A percentile compares a stretch with the other conserved stretches of the same genome.
These are phyloP conservation scores for Musa balbisiana DNA, from an alignment of 202 grass and related monocot genomes.

Conservation along the genomic window DNA sequence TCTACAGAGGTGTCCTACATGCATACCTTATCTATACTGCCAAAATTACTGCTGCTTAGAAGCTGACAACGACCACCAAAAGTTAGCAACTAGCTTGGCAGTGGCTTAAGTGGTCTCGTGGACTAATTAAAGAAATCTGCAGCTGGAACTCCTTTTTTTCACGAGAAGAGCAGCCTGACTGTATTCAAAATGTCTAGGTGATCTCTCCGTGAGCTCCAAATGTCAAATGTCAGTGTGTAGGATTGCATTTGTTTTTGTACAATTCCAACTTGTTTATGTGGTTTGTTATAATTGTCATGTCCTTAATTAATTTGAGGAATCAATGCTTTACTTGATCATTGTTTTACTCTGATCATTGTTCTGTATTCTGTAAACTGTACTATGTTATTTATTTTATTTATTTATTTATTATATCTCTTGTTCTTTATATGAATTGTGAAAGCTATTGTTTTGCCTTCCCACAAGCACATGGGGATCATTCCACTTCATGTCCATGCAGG, in stretches of 20 bases:
- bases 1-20: background rate
- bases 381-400: background rate
- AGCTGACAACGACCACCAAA: background rate
- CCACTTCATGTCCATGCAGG: background rate
- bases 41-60: background rate
- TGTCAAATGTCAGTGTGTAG: background rate
- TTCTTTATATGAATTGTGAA: background rate
- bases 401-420: background rate
- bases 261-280: constrained; percentile 1
- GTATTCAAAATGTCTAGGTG: constrained; percentile 9
- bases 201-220: background rate
- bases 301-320: background rate
- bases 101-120: background rate
- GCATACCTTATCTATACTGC: background rate
- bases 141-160: background rate
- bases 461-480: background rate
- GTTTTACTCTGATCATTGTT: background rate
- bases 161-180: constrained; percentile 6
- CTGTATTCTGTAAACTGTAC: background rate
- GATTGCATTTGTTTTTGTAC: constrained; percentile 11
- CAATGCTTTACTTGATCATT: background rate
- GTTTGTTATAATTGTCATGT: background rate
- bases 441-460: background rate
- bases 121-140: background rate
- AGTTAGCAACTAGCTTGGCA: background rate